Percentiles rank a stretch among this genome's conserved stretches.
Evolutionary conservation across 768 basidiomycete genomes (phyloP).

Genomic region (Boletus subcaerulescens): DNA sequence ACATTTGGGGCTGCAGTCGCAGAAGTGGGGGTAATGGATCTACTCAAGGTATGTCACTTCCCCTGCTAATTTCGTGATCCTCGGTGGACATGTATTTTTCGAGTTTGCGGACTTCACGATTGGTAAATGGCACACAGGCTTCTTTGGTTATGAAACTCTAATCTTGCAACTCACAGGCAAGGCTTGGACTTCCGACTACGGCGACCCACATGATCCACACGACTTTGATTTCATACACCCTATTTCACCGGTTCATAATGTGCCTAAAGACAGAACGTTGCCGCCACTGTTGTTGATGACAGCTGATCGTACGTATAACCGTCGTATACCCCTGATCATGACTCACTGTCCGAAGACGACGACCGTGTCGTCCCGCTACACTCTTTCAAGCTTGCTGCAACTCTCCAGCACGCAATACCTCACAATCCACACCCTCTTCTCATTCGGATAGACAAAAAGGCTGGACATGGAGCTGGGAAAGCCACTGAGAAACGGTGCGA

Average conservation of each 20-base stretch:
- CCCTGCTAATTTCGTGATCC: not conserved
- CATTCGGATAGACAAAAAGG: slow-evolving; percentile 74
- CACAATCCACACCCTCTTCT: slow-evolving; percentile 72
- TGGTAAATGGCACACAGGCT: slow-evolving; percentile 37
- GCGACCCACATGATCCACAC: slow-evolving; percentile 66
- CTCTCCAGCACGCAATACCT: slow-evolving; percentile 63
- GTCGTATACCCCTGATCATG: not conserved
- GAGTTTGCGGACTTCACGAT: slow-evolving; percentile 78
- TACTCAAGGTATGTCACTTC: slow-evolving; percentile 56
- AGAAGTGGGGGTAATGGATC: slow-evolving; percentile 79
- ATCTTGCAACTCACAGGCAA: slow-evolving; percentile 40
- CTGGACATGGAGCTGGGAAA: slow-evolving; percentile 80
- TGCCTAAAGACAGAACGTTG: slow-evolving; percentile 55
- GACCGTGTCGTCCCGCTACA: slow-evolving; percentile 86
- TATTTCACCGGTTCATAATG: slow-evolving; percentile 78
- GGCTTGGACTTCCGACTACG: slow-evolving; percentile 80
- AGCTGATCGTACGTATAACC: slow-evolving; percentile 66
- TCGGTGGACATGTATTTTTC: not conserved
- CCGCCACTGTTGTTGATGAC: slow-evolving; percentile 77
- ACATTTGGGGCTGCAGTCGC: slow-evolving; percentile 76
- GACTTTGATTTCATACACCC: slow-evolving; percentile 86
- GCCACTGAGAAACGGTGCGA: slow-evolving; percentile 63
- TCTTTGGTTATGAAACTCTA: slow-evolving; percentile 5
- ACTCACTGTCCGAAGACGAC: slow-evolving; percentile 51
- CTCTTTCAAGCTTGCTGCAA: slow-evolving; percentile 80